Conservation (phyloP, 345 rosid species). For the Eucalyptus grandis region DNA sequence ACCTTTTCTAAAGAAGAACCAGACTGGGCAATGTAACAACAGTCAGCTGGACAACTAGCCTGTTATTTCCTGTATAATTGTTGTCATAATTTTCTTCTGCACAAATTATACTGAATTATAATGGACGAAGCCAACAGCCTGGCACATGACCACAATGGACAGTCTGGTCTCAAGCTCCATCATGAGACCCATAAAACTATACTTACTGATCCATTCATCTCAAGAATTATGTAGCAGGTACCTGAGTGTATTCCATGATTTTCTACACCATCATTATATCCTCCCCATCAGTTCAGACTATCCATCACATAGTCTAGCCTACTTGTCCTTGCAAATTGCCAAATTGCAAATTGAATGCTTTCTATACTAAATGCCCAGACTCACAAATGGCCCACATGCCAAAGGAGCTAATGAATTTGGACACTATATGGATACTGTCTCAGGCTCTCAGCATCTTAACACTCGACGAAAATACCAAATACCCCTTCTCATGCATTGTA, state of each 20-base stretch:
- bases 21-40: not conserved
- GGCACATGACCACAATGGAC: not conserved
- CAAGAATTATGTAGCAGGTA: not conserved
- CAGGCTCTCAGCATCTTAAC: not conserved
- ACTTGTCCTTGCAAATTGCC: not conserved
- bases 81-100: not conserved
- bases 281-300: not conserved
- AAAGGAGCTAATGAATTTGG: not conserved
- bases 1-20: not conserved
- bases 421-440: not conserved
- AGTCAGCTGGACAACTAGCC: not conserved
- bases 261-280: not conserved
- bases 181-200: not conserved
- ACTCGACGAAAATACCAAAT: not conserved
- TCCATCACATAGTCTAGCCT: not conserved
- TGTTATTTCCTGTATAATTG: not conserved
- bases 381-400: not conserved
- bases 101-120: not conserved
- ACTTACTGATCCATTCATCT: not conserved
- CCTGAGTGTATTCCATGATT: not conserved
- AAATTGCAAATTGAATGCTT: not conserved
- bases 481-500: not conserved
- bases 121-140: not conserved
- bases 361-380: not conserved
- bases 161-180: not conserved